phyloP scores from a whole-genome alignment of 2,329 filamentous ascomycete genomes.

The Exophiala sp. region DNA sequence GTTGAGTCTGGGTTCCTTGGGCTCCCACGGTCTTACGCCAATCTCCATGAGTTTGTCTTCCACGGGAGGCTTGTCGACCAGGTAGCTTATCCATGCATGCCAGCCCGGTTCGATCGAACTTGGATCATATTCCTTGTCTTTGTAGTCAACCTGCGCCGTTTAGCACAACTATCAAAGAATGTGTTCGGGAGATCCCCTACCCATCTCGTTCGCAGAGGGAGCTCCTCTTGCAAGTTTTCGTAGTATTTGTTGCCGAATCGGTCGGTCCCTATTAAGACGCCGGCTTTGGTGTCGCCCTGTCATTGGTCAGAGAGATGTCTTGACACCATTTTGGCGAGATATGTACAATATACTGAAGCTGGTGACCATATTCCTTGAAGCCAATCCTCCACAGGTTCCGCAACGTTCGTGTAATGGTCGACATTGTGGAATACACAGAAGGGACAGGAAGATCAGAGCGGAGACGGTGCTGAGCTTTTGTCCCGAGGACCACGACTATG shows the following conservation, averaged over 20 bases:
- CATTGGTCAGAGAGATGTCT: conserved; percentile 8
- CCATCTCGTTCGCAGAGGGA: conserved; percentile 56
- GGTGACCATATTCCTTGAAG: conserved; percentile 85
- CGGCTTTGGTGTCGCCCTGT: conserved; percentile 89
- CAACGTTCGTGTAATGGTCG: conserved; percentile 79
- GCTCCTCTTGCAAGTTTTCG: conserved; percentile 84
- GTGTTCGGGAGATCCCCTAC: conserved; percentile 1
- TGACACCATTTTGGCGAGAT: not conserved
- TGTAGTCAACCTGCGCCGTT: conserved; percentile 97
- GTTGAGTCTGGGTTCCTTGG: conserved; percentile 65
- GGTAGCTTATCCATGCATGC: conserved; percentile 97
- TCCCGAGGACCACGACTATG: not conserved
- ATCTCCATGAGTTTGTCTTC: conserved; percentile 66
- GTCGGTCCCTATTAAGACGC: conserved; percentile 76
- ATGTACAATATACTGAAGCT: conserved; percentile 58
- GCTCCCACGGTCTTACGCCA: conserved; percentile 68
- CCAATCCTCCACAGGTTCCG: conserved; percentile 82
- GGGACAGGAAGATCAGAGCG: not conserved
- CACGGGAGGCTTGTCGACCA: conserved; percentile 77
- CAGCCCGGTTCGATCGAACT: conserved; percentile 86
- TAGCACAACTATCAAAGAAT: conserved; percentile 56
- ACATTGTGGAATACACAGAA: conserved; percentile 54
- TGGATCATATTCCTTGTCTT: conserved; percentile 61
- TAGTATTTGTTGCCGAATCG: conserved; percentile 95
- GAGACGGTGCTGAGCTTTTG: not conserved